phyloP scores from a whole-genome alignment of 164 flowering plant genomes.

The Hamamelis virginiana region DNA sequence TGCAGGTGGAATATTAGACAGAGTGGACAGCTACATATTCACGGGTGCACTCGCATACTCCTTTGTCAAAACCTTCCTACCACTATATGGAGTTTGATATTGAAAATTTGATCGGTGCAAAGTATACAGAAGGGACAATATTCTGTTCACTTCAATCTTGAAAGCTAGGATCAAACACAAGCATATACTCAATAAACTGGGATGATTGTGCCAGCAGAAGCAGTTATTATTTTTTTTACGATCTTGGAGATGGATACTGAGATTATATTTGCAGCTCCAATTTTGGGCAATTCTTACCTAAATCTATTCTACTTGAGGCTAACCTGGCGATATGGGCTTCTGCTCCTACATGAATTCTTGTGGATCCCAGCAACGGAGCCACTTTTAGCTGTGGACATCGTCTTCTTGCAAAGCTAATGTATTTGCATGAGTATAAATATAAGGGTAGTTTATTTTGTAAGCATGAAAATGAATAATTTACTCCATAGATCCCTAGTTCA shows the following conservation, averaged over 20 bases:
- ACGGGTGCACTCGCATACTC: conserved; percentile 97
- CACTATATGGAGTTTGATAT: conserved; percentile 83
- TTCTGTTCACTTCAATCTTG: neutral
- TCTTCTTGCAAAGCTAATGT: neutral
- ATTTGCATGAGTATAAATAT: neutral
- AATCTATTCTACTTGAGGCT: neutral
- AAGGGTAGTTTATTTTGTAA: too few species aligned
- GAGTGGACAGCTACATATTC: conserved; percentile 89
- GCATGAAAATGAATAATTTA: neutral
- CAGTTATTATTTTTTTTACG: neutral
- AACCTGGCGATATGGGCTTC: neutral
- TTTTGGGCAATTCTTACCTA: neutral
- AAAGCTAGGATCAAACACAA: neutral
- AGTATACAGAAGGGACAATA: neutral
- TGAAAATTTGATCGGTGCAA: neutral
- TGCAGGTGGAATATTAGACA: conserved; percentile 94
- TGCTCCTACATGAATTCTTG: neutral
- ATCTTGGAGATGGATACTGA: too few species aligned
- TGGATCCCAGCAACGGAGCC: neutral
- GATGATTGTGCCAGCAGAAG: neutral
- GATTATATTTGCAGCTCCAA: neutral
- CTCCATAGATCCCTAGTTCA: neutral
- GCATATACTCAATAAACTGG: neutral
- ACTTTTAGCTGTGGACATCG: neutral
- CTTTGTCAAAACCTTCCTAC: conserved; percentile 68